A percentile compares a stretch with the other conserved stretches of the same genome.
phyloP scores from a whole-genome alignment of 768 basidiomycete genomes.

The Glaciozyma martinii region DNA sequence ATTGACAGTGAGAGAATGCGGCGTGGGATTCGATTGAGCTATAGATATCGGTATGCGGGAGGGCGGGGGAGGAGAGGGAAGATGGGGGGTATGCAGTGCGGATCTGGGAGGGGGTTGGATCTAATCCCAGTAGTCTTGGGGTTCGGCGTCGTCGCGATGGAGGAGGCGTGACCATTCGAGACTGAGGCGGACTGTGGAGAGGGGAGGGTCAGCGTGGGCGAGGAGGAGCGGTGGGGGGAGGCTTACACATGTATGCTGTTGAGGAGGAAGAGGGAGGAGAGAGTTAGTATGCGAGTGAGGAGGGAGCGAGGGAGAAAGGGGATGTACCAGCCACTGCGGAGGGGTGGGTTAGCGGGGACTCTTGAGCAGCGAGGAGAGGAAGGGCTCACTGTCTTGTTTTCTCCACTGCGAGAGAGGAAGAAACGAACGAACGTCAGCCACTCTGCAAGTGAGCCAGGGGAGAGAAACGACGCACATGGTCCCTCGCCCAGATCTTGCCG shows the following conservation, averaged over 20 bases:
- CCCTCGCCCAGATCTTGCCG: constrained; percentile 40
- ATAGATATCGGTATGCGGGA: too few species aligned
- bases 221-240: not conserved
- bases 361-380: not conserved
- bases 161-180: constrained; percentile 33
- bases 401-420: not conserved
- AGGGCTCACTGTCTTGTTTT: constrained; percentile 3
- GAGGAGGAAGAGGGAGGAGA: not conserved
- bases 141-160: constrained; percentile 28
- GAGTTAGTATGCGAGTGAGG: not conserved
- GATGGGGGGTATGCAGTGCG: too few species aligned
- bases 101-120: not conserved
- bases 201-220: not conserved
- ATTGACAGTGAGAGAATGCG: too few species aligned
- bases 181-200: constrained; percentile 27
- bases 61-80: too few species aligned
- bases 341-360: not conserved
- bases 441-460: not conserved
- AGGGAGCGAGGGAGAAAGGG: not conserved
- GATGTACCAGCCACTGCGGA: not conserved
- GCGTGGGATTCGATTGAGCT: too few species aligned
- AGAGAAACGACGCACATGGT: constrained; percentile 6
- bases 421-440: not conserved
- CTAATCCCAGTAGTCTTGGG: constrained; percentile 13
- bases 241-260: constrained; percentile 1